Percentiles rank a stretch among this genome's conserved stretches.
These are phyloP conservation scores for Kodamaea suecica DNA, from an alignment of 1,139 yeast species.

Conservation along the genomic window DNA sequence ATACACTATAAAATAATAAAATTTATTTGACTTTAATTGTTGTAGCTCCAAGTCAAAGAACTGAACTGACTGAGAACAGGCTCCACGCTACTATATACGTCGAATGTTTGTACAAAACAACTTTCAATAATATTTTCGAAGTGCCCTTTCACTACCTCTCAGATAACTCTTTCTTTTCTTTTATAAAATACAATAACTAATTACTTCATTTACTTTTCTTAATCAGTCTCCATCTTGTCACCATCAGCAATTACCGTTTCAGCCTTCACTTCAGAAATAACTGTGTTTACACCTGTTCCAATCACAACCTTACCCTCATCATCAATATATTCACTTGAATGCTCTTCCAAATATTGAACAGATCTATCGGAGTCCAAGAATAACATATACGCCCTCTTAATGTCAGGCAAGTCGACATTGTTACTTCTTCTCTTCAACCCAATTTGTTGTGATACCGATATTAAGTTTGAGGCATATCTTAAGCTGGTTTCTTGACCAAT, in stretches of 20 bases:
- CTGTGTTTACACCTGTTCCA: slow-evolving; percentile 32
- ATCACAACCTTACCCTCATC: slow-evolving; percentile 65
- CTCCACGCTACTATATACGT: too few species aligned
- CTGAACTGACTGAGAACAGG: too few species aligned
- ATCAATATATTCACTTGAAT: slow-evolving; percentile 65
- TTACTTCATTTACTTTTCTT: too few species aligned
- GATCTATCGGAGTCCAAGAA: slow-evolving; percentile 88
- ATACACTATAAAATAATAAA: too few species aligned
- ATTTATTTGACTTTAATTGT: too few species aligned
- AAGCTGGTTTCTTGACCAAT: slow-evolving; percentile 91
- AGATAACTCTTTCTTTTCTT: too few species aligned
- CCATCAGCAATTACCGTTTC: too few species aligned
- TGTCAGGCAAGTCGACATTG: slow-evolving; percentile 73
- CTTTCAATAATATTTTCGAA: too few species aligned
- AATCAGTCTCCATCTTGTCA: slow-evolving; percentile 53
- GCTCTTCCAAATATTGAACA: slow-evolving; percentile 73
- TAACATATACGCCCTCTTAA: slow-evolving; percentile 82
- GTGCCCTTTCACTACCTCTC: too few species aligned
- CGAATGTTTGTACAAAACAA: too few species aligned
- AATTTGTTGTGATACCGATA: slow-evolving; percentile 83
- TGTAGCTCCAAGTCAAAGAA: too few species aligned
- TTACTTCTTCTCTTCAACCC: slow-evolving; percentile 75
- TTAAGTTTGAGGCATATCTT: slow-evolving; percentile 89
- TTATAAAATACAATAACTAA: too few species aligned
- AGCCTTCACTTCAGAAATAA: slow-evolving; percentile 5